Base-by-base conservation (phyloP, 2,329 filamentous ascomycete species). In the Alternaria incomplexa region DNA sequence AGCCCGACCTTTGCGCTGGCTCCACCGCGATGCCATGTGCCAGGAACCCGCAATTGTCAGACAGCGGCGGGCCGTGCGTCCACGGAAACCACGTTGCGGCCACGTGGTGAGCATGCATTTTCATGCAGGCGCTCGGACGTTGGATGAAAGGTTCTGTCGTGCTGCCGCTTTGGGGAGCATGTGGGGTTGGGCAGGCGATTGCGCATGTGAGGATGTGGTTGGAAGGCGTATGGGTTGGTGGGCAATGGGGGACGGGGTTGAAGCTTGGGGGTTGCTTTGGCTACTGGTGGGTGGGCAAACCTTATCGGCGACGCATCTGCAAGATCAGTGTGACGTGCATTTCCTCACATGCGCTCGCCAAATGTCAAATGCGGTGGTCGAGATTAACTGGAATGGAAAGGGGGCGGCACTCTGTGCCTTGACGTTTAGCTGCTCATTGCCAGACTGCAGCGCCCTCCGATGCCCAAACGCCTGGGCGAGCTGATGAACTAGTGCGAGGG, bases 41-140 rank as follows among this genome's bases (percentile, higher is more conserved):
- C 22, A 23, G 48, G 30, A 36, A 36, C 30, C 48, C 20, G 30
- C 30, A 32, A 36, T 51, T 52, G 20, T 11, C 48, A 52, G 48
- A 25, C 48, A 36, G 48, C 28, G 20, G 48, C 32, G 46, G 59
- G 17, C 54, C 59, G 59, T 61, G 59, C 59, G 47, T 36, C 28
- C 13, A 25, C 12, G 48, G 48, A 52, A 36, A 20, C 54, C 59
- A 61, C 54, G 54, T 61, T 61, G 30, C 44, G 47, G 43, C 59
- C 59, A 61, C 59, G 59, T 61, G 59, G 54, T 50, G 40, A 32
- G 45, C 54, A 58, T 61, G 54, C 59, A 52, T 58, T 52, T 46
- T 9, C 54, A 58, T 61, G 59, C 59, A 58, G 57, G 59, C 59
- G 59, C 59, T 53, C 26, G 43, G 59, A 61, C 58, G 48, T 12